Percentiles rank a stretch among this genome's conserved stretches.
Conservation (phyloP, 495 filamentous ascomycete genomes). For the Podospora comata region DNA sequence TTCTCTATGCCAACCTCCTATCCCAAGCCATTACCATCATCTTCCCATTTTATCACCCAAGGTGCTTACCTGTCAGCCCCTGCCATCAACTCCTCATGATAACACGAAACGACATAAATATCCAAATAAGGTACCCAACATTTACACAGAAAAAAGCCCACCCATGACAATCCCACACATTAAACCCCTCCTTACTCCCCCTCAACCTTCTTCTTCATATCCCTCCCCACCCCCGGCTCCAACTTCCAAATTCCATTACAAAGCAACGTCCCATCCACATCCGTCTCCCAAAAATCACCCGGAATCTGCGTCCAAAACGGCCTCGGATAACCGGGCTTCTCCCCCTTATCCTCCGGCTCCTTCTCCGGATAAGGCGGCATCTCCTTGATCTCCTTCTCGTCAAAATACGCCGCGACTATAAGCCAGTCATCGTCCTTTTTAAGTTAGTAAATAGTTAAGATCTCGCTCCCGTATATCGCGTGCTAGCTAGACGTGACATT, state of each 20-base stretch:
- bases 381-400: conserved; percentile 7
- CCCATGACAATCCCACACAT: too few relatives aligned
- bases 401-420: conserved; percentile 6
- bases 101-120: too few relatives aligned
- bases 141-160: too few relatives aligned
- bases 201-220: conserved; percentile 4
- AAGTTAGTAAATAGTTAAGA: conserved; percentile 10
- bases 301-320: conserved; percentile 2
- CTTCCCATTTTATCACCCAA: too few relatives aligned
- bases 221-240: conserved; percentile 9
- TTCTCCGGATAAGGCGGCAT: conserved; percentile 2
- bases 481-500: conserved; percentile 9
- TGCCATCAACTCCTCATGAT: too few relatives aligned
- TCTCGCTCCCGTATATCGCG: conserved; percentile 5
- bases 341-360: background rate
- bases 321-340: conserved; percentile 2
- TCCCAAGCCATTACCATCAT: too few relatives aligned
- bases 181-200: too few relatives aligned
- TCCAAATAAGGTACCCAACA: too few relatives aligned
- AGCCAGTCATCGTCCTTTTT: conserved; percentile 9
- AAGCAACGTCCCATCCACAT: conserved; percentile 6
- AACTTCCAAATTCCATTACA: conserved; percentile 14
- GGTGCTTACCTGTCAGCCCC: too few relatives aligned
- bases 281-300: conserved; percentile 11
- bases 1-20: too few relatives aligned